Evolutionary conservation across 768 basidiomycete species (phyloP).

Genomic region (Leccinum incarnatum): DNA sequence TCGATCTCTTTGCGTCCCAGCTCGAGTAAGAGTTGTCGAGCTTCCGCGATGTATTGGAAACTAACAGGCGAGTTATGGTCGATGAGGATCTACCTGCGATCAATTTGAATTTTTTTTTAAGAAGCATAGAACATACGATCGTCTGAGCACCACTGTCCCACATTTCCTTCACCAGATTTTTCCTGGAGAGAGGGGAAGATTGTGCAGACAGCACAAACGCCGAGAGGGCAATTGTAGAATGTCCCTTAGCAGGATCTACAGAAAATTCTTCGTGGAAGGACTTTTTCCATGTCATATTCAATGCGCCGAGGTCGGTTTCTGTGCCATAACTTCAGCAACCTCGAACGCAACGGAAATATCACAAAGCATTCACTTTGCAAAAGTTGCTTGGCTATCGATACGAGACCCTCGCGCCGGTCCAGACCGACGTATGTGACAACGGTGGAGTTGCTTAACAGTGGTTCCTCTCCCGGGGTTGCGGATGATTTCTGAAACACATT

Average conservation of each 20-base stretch:
- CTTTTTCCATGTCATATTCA: constrained; percentile 55
- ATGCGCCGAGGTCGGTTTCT: constrained; percentile 49
- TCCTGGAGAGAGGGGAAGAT: constrained; percentile 56
- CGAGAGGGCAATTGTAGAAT: constrained; percentile 67
- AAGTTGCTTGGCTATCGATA: constrained; percentile 63
- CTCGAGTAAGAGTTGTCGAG: constrained; percentile 68
- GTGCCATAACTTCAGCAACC: constrained; percentile 9
- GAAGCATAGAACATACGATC: constrained; percentile 46
- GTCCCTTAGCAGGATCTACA: constrained; percentile 41
- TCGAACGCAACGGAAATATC: not conserved
- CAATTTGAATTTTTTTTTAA: constrained; percentile 1
- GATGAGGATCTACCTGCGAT: constrained; percentile 63
- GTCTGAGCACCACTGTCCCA: constrained; percentile 90
- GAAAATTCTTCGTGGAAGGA: constrained; percentile 49
- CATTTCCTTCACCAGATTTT: constrained; percentile 73
- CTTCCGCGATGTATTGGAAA: constrained; percentile 76
- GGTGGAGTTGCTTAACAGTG: constrained; percentile 45
- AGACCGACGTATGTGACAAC: constrained; percentile 67
- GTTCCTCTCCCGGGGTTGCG: constrained; percentile 27
- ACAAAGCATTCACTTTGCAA: constrained; percentile 44
- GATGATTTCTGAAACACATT: constrained; percentile 56
- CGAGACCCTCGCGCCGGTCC: constrained; percentile 73
- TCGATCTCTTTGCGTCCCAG: constrained; percentile 60
- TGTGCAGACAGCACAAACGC: constrained; percentile 85
- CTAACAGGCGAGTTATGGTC: constrained; percentile 78